Base-by-base conservation (phyloP, 225 moss, liverwort and hornwort genomes). In the Physcomitrellopsis africana region DNA sequence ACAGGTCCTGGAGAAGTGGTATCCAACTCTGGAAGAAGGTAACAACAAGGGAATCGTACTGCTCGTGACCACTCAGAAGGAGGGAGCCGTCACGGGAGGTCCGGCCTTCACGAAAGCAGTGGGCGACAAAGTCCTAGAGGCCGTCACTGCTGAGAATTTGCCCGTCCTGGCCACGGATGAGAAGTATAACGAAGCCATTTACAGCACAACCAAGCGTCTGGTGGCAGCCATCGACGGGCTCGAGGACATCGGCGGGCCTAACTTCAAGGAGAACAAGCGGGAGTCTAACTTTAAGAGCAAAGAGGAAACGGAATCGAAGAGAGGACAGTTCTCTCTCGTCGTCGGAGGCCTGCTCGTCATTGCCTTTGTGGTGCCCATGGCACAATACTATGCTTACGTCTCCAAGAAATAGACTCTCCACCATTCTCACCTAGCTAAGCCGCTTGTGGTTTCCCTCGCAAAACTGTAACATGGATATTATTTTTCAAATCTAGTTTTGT, bases 331-430 rank as follows among this genome's bases (percentile, higher is more conserved):
- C 74, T 86, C 85, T 1, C 48, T 82, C 9, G 99, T 95, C 0
- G 99, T 99, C 2, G 95, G 95, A 1, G 99, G 95, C 26, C 83
- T 99, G 81, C 93, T 99, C 0, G 95, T 99, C 58, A 93, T 99
- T 27, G 99, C 99, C 46, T 99, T 99, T 57, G 92, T 99, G 12
- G 99, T 99, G 26, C 99, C 99, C 65, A 99, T 99, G 99, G 99
- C 95, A 11, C 99, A 99, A 86, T 99, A 99, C 80, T 95, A 93
- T n/a, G 99, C 99, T 15, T 99, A 99, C 65, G 95, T 99, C 64
- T 92, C 94, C 51, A 88, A 72, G 74, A 84, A 56, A 65, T 74
- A 65, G 54, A 63, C n/a, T n/a, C 18, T 1, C 5, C 53, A 15
- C n/a, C 27, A n/a, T 18, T 49, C 11, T 2, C 17, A 23, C 41